phyloP scores from a whole-genome alignment of 495 filamentous ascomycete species.

The Xeromyces bisporus region DNA sequence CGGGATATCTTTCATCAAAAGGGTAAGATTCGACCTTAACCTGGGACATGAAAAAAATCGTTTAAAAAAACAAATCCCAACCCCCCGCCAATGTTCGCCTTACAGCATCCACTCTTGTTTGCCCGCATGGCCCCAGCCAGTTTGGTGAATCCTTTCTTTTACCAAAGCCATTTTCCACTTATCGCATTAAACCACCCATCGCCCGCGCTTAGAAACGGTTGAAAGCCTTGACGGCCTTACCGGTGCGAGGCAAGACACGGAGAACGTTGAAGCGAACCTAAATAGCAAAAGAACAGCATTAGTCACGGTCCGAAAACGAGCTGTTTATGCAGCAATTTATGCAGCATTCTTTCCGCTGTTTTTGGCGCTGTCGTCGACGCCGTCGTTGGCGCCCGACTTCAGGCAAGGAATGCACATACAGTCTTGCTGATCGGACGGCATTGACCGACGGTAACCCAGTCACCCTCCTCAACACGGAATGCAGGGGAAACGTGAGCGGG shows the following conservation, averaged over 20 bases:
- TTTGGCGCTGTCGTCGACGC: too few species aligned
- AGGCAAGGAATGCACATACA: conserved; percentile 38
- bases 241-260: conserved; percentile 87
- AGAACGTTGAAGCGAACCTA: conserved; percentile 99
- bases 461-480: conserved; percentile 99
- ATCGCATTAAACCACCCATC: too few species aligned
- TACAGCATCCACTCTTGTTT: conserved; percentile 1
- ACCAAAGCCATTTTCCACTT: conserved; percentile 1
- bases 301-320: too few species aligned
- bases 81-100: conserved; percentile 16
- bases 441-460: conserved; percentile 97
- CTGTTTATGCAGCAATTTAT: too few species aligned
- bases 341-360: too few species aligned
- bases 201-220: conserved; percentile 68
- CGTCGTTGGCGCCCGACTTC: too few species aligned
- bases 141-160: not conserved
- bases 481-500: conserved; percentile 95
- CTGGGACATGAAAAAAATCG: conserved; percentile 27
- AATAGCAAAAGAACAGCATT: not conserved
- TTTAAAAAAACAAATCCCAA: conserved; percentile 33
- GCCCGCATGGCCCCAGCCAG: not conserved
- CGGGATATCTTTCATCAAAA: conserved; percentile 30
- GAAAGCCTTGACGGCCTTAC: conserved; percentile 95
- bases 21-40: too few species aligned
- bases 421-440: conserved; percentile 98